phyloP scores from a whole-genome alignment of 2,329 filamentous ascomycete species.

The Uncinocarpus reesii region DNA sequence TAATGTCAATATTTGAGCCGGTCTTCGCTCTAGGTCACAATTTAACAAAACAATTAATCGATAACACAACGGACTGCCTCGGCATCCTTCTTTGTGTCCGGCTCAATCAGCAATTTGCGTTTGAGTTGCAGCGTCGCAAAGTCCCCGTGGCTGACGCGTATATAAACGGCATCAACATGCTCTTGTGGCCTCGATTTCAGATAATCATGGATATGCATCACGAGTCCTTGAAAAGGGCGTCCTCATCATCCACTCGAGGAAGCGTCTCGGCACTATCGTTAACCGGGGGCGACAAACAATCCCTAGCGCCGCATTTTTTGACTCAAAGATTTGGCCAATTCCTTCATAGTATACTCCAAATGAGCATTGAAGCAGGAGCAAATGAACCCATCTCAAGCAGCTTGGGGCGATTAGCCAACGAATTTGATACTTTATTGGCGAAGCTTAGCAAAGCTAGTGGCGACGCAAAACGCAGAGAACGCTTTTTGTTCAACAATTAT shows the following conservation, averaged over 20 bases:
- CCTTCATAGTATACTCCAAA: constrained; percentile 66
- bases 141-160: constrained; percentile 83
- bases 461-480: constrained; percentile 68
- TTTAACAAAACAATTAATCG: constrained; percentile 65
- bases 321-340: constrained; percentile 96
- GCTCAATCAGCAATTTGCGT: constrained; percentile 86
- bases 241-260: constrained; percentile 39
- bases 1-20: constrained; percentile 78
- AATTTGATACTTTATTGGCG: constrained; percentile 73
- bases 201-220: constrained; percentile 87
- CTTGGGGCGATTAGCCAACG: constrained; percentile 61
- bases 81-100: constrained; percentile 85
- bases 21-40: constrained; percentile 74
- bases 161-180: constrained; percentile 90
- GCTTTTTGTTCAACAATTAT: constrained; percentile 94
- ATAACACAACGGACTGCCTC: constrained; percentile 70
- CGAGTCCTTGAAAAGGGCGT: constrained; percentile 63
- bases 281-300: constrained; percentile 40
- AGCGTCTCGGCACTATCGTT: constrained; percentile 45
- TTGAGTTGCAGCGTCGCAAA: constrained; percentile 83
- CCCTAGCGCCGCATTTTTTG: constrained; percentile 68
- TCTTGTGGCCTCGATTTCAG: constrained; percentile 92
- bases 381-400: constrained; percentile 85
- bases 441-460: constrained; percentile 66
- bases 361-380: constrained; percentile 84